These are phyloP conservation scores for Metschnikowia corniflorae DNA, from an alignment of 805 yeast species.

Conservation along the genomic window DNA sequence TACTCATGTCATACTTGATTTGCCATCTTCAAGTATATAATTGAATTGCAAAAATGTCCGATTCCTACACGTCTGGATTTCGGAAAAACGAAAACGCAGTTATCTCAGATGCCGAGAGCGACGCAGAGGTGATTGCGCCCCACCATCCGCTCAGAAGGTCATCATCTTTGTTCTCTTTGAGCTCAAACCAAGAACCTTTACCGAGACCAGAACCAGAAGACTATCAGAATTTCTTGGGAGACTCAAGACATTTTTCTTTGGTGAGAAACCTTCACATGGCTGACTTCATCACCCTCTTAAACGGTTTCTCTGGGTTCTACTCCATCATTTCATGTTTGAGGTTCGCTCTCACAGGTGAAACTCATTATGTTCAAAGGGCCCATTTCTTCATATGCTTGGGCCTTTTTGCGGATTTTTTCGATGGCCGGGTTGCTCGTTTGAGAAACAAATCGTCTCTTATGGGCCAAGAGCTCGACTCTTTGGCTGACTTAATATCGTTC, in stretches of 20 bases:
- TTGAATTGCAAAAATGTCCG: constrained; percentile 2
- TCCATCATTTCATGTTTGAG: constrained; percentile 83
- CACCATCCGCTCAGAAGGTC: constrained; percentile 44
- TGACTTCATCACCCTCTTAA: constrained; percentile 89
- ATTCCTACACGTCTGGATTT: constrained; percentile 18
- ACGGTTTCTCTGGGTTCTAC: constrained; percentile 92
- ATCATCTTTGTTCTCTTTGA: constrained; percentile 50
- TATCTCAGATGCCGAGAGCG: constrained; percentile 36
- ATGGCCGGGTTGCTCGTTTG: constrained; percentile 94
- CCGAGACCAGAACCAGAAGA: constrained; percentile 79
- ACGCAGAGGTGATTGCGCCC: constrained; percentile 23
- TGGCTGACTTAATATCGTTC: constrained; percentile 92
- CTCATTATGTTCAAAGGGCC: constrained; percentile 79
- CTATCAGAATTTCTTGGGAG: constrained; percentile 75
- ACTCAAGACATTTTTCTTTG: constrained; percentile 81
- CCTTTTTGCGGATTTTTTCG: constrained; percentile 91
- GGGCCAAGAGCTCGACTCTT: constrained; percentile 96
- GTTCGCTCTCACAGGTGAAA: constrained; percentile 65
- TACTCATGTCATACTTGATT: no score
- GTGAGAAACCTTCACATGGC: constrained; percentile 89
- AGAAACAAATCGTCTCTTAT: constrained; percentile 86
- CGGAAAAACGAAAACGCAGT: constrained; percentile 34
- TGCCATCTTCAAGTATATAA: no score
- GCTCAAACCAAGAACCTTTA: constrained; percentile 54
- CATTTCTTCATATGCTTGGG: constrained; percentile 88